phyloP scores from a whole-genome alignment of 768 basidiomycete species.

The Boletus reticulatus region DNA sequence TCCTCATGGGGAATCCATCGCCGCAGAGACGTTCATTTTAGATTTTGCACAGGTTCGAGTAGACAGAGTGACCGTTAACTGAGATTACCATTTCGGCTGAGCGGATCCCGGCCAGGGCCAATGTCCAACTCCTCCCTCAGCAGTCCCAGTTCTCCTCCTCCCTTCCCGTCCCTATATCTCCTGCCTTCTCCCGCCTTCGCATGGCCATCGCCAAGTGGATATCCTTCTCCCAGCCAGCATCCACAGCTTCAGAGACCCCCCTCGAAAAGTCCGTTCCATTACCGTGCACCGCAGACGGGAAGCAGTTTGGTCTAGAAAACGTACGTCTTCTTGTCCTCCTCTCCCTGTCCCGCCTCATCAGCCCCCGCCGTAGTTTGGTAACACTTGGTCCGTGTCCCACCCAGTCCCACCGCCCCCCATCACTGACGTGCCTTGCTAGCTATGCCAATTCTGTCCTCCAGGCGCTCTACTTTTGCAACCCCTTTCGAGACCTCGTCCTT shows the following conservation, averaged over 20 bases:
- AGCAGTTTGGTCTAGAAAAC: constrained; percentile 97
- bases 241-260: constrained; percentile 23
- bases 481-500: constrained; percentile 89
- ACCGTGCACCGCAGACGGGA: constrained; percentile 62
- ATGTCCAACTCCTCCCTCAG: neutral
- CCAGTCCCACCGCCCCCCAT: neutral
- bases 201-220: constrained; percentile 42
- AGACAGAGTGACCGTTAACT: too few species aligned
- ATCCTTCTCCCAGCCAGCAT: constrained; percentile 31
- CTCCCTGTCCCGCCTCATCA: constrained; percentile 8
- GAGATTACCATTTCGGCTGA: neutral
- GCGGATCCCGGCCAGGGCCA: neutral
- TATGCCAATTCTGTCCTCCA: constrained; percentile 99
- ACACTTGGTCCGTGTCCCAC: constrained; percentile 72
- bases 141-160: neutral
- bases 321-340: constrained; percentile 48
- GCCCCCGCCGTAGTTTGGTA: constrained; percentile 71
- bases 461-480: constrained; percentile 91
- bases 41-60: neutral
- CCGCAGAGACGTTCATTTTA: neutral
- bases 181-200: neutral
- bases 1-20: neutral
- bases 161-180: neutral
- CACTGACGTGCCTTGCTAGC: constrained; percentile 40
- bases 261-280: constrained; percentile 34